These are phyloP conservation scores for Botryotinia narcissicola DNA, from an alignment of 2,329 filamentous ascomycete genomes.

Conservation along the genomic window DNA sequence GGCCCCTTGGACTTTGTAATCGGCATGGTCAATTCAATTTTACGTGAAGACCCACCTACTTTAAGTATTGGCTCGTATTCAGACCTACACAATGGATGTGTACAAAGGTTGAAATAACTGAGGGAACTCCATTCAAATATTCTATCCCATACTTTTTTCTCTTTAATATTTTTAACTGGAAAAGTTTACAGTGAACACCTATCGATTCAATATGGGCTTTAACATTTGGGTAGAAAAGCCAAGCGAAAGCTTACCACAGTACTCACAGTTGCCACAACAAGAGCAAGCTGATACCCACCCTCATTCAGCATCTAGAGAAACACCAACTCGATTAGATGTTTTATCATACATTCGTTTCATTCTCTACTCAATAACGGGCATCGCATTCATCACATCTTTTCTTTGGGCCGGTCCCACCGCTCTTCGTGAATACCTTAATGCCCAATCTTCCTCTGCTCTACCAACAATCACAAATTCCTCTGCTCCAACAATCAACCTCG, in stretches of 20 bases:
- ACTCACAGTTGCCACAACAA: background rate
- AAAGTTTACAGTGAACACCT: background rate
- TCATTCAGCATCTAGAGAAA: background rate
- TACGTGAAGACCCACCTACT: background rate
- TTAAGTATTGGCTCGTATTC: background rate
- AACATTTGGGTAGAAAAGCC: background rate
- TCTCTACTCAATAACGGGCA: background rate
- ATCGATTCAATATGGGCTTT: background rate
- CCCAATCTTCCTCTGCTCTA: background rate
- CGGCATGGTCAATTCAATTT: background rate
- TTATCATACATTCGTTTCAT: slow-evolving; percentile 9
- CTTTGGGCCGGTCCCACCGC: background rate
- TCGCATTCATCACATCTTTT: slow-evolving; percentile 15
- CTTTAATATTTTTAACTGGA: background rate
- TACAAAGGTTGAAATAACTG: background rate
- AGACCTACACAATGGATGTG: background rate
- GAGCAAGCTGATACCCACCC: background rate
- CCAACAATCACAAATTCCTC: slow-evolving; percentile 1
- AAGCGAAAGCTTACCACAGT: background rate
- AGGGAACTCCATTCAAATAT: background rate
- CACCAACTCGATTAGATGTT: background rate
- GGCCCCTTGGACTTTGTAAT: background rate
- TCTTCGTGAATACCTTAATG: slow-evolving; percentile 4
- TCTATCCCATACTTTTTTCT: background rate
- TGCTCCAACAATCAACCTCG: slow-evolving; percentile 5